Evolutionary conservation across 1,284 basidiomycete species (phyloP).

Genomic region (Sporisorium iseilematis-ciliati): DNA sequence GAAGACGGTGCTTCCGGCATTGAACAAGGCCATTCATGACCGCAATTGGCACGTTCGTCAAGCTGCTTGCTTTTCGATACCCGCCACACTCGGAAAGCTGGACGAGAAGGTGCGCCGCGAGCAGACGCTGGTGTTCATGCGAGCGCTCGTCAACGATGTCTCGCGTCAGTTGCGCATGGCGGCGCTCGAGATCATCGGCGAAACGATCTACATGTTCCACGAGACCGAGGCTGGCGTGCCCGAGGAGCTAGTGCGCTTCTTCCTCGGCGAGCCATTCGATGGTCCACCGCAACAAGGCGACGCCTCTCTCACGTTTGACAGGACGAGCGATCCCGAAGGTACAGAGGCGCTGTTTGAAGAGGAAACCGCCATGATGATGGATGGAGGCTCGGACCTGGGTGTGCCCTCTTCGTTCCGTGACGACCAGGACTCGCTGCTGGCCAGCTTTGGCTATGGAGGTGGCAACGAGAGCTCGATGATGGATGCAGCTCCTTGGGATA

Average conservation of each 20-base stretch:
- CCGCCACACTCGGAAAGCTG: constrained; percentile 68
- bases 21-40: constrained; percentile 80
- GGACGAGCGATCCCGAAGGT: constrained; percentile 44
- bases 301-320: constrained; percentile 48
- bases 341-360: constrained; percentile 45
- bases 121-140: constrained; percentile 59
- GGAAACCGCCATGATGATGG: constrained; percentile 44
- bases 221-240: constrained; percentile 75
- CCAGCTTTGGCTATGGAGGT: constrained; percentile 49
- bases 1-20: constrained; percentile 76
- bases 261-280: constrained; percentile 74
- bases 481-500: constrained; percentile 41
- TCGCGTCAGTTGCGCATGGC: constrained; percentile 81
- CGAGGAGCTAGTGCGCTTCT: constrained; percentile 81
- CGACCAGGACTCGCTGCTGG: constrained; percentile 40
- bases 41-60: constrained; percentile 86
- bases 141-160: constrained; percentile 77
- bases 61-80: constrained; percentile 87
- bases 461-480: constrained; percentile 42
- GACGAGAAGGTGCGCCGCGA: constrained; percentile 43
- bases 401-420: constrained; percentile 23
- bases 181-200: constrained; percentile 88
- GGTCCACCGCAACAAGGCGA: constrained; percentile 52
- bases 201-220: constrained; percentile 88
- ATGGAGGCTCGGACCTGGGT: constrained; percentile 20